Percentiles rank a stretch among this genome's conserved stretches.
Evolutionary conservation across 805 yeast genomes (phyloP).

Genomic region (Wickerhamiella occidentalis): DNA sequence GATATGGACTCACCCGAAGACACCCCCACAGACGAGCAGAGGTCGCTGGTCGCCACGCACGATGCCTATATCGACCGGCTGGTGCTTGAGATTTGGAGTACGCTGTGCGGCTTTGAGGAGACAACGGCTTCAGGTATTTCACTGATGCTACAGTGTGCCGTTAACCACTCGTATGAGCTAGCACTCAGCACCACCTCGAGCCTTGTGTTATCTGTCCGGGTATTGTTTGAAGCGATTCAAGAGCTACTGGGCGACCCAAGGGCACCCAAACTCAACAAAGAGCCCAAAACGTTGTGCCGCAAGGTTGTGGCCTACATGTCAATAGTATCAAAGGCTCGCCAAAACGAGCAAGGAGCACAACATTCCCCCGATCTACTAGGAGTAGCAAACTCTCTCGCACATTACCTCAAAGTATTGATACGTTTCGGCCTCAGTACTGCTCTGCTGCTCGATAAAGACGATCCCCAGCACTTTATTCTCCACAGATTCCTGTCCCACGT

Average conservation of each 20-base stretch:
- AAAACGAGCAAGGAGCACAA: constrained; percentile 16
- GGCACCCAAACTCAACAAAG: constrained; percentile 29
- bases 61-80: constrained; percentile 56
- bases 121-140: constrained; percentile 79
- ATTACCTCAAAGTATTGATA: constrained; percentile 73
- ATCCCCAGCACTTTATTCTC: constrained; percentile 2
- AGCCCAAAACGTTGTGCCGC: constrained; percentile 80
- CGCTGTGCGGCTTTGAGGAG: constrained; percentile 81
- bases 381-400: constrained; percentile 83
- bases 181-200: constrained; percentile 63
- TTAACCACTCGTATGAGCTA: constrained; percentile 52
- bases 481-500: constrained; percentile 5
- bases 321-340: constrained; percentile 50
- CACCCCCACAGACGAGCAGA: constrained; percentile 9
- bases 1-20: neutral
- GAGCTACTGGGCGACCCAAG: constrained; percentile 11
- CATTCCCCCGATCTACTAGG: constrained; percentile 41
- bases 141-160: constrained; percentile 77
- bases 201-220: constrained; percentile 60
- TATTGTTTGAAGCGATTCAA: constrained; percentile 67
- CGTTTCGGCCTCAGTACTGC: constrained; percentile 71
- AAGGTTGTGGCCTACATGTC: constrained; percentile 84
- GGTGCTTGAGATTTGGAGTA: constrained; percentile 64
- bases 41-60: constrained; percentile 22
- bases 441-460: constrained; percentile 40